Evolutionary conservation across 2,329 filamentous ascomycete species (phyloP).

Genomic region (Cladophialophora chaetospira): DNA sequence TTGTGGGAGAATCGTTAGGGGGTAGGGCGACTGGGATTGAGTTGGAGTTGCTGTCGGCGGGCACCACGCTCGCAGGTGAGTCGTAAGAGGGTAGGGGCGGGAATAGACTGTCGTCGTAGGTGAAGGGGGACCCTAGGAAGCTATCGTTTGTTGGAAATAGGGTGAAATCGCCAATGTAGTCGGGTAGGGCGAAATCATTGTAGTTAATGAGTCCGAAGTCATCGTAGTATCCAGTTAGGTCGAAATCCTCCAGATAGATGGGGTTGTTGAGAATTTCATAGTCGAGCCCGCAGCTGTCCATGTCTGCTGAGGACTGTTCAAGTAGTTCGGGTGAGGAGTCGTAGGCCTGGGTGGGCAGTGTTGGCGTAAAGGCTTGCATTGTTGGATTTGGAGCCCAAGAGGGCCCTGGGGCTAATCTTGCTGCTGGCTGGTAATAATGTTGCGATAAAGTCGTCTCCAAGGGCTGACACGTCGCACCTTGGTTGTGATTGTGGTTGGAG

Average conservation of each 20-base stretch:
- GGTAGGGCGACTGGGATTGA: background rate
- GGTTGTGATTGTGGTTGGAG: background rate
- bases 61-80: too few relatives aligned
- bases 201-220: slow-evolving; percentile 13
- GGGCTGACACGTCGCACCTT: slow-evolving; percentile 23
- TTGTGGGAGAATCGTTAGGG: too few relatives aligned
- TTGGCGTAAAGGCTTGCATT: slow-evolving; percentile 4
- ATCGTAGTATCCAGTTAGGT: background rate
- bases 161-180: slow-evolving; percentile 5
- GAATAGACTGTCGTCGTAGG: background rate
- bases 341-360: background rate
- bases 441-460: slow-evolving; percentile 4
- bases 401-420: background rate
- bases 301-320: slow-evolving; percentile 4
- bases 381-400: background rate
- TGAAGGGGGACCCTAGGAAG: background rate
- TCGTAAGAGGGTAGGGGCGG: slow-evolving; percentile 1
- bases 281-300: slow-evolving; percentile 2
- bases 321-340: slow-evolving; percentile 1
- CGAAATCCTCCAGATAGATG: slow-evolving; percentile 14
- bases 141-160: slow-evolving; percentile 2
- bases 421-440: slow-evolving; percentile 1
- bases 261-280: slow-evolving; percentile 18
- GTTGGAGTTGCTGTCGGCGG: background rate
- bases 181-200: slow-evolving; percentile 9